Evolutionary conservation across 495 filamentous ascomycete species (phyloP).

Genomic region (Thozetella sp.): DNA sequence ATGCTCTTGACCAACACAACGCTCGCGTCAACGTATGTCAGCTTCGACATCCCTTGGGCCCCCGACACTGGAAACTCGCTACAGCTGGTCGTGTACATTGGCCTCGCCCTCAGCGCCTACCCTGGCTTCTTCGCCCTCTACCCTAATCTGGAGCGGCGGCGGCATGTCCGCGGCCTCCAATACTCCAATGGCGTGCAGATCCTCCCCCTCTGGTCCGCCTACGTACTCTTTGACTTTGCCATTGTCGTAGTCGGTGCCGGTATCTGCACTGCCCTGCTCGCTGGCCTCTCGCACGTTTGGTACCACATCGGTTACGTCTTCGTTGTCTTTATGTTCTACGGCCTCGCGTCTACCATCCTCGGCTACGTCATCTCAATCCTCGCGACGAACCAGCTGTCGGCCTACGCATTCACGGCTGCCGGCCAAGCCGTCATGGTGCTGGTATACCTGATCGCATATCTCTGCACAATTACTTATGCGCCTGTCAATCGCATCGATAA

Average conservation of each 20-base stretch:
- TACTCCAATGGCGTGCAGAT: constrained; percentile 83
- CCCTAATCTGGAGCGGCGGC: constrained; percentile 75
- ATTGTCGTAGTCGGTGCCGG: constrained; percentile 61
- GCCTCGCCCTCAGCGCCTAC: constrained; percentile 72
- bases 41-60: constrained; percentile 70
- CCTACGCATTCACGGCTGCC: constrained; percentile 64
- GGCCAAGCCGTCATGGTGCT: constrained; percentile 74
- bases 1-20: constrained; percentile 63
- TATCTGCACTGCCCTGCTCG: constrained; percentile 63
- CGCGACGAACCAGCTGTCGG: constrained; percentile 35
- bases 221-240: constrained; percentile 76
- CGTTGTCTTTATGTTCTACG: constrained; percentile 74
- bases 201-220: constrained; percentile 76
- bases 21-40: constrained; percentile 66
- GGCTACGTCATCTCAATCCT: constrained; percentile 77
- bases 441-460: constrained; percentile 75
- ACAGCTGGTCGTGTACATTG: constrained; percentile 78
- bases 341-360: constrained; percentile 67
- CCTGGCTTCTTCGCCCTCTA: constrained; percentile 88
- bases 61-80: constrained; percentile 69
- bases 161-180: constrained; percentile 78
- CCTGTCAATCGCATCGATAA: constrained; percentile 61
- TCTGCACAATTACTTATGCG: constrained; percentile 68
- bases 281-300: constrained; percentile 62
- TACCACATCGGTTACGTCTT: constrained; percentile 77